These are phyloP conservation scores for Aspergillus udagawae DNA, from an alignment of 2,329 filamentous ascomycete genomes.

Conservation along the genomic window DNA sequence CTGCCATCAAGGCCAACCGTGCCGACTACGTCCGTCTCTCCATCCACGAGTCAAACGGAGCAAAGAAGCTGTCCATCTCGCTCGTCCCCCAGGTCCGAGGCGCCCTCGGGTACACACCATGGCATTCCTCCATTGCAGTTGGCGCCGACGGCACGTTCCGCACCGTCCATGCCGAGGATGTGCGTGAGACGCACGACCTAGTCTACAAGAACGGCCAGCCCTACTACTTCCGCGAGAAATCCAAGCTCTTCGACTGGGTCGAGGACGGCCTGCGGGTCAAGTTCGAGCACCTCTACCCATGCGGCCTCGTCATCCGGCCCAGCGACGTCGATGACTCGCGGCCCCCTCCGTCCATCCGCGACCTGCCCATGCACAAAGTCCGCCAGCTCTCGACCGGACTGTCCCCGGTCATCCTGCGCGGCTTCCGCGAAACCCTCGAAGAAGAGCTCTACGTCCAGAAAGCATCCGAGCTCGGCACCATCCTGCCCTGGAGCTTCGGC, in stretches of 20 bases:
- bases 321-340: slow-evolving; percentile 19
- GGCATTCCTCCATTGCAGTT: slow-evolving; percentile 34
- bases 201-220: slow-evolving; percentile 45
- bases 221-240: slow-evolving; percentile 50
- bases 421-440: slow-evolving; percentile 47
- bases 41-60: slow-evolving; percentile 25
- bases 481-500: slow-evolving; percentile 53
- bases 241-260: slow-evolving; percentile 43
- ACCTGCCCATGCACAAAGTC: slow-evolving; percentile 22
- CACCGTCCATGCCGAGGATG: slow-evolving; percentile 22
- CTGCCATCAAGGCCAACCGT: slow-evolving; percentile 23
- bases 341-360: slow-evolving; percentile 17
- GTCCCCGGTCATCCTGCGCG: slow-evolving; percentile 53
- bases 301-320: slow-evolving; percentile 21
- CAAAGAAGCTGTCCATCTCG: slow-evolving; percentile 24
- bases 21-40: slow-evolving; percentile 27
- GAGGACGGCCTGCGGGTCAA: slow-evolving; percentile 31
- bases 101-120: slow-evolving; percentile 26
- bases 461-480: slow-evolving; percentile 45
- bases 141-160: slow-evolving; percentile 23
- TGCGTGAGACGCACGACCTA: slow-evolving; percentile 41
- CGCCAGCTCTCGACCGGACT: slow-evolving; percentile 46
- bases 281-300: slow-evolving; percentile 47
- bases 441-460: slow-evolving; percentile 46
- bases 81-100: slow-evolving; percentile 22